Evolutionary conservation across 2,329 filamentous ascomycete species (phyloP), one percentile per base, ranked within the genome.

Genomic region (Alternaria arborescens): DNA sequence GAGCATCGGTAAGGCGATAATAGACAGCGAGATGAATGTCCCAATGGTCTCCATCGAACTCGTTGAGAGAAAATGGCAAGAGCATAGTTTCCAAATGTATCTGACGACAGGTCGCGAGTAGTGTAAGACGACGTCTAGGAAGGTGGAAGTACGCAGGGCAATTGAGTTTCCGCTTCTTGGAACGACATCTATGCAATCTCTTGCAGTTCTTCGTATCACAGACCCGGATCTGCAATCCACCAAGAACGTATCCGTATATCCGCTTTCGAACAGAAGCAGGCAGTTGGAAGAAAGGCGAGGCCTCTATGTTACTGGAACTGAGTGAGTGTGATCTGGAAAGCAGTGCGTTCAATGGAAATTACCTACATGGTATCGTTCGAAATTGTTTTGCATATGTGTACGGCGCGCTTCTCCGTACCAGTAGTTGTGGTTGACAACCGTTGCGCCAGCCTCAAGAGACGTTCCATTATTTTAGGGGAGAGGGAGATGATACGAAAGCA

Each of bases 1-100:
- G 54, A 16, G 46, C 36, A 16, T 56, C 46, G 5, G 38, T 51
- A 12, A 56, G 20, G 20, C 46, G 54, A 8, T 56, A 56, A 38
- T 56, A 56, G 16, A 56, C 46, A 20, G 54, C 54, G 16, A 56
- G 54, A 18, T 56, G 54, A 18, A 56, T 42, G n/a, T 43, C 46
- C 54, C 54, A 56, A 22, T 56, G 46, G 8, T 51, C 24, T 12
- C 54, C 54, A 11, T 51, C 26, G 16, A 56, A 56, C 11, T 51
- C 54, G 26, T 51, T 56, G n/a, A 50, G 38, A 12, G 24, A 16
- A 16, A 53, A 34, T 4, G 28, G 32, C 12, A 58, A 24, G 14
- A 20, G 26, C 36, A 16, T 44, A 14, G 47, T 34, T 28, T 53
- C 47, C 16, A 11, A 20, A 18, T 46, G 41, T 22, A 58, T 38